A percentile compares a stretch with the other conserved stretches of the same genome.
Evolutionary conservation across 2,329 filamentous ascomycete genomes (phyloP).

Genomic region (Thelonectria rubi): DNA sequence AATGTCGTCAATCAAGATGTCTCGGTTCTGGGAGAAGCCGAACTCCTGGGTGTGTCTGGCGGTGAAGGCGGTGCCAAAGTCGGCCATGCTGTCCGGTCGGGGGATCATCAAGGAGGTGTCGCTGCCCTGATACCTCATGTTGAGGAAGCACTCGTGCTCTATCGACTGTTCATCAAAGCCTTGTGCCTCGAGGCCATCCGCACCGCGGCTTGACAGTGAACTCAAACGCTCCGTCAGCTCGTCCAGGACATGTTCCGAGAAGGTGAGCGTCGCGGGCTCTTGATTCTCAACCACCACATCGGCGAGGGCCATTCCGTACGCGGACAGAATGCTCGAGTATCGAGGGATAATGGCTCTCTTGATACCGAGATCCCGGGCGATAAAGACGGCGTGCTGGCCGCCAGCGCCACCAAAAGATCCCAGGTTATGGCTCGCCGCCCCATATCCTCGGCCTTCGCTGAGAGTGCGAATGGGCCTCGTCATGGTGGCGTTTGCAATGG

Average conservation of each 20-base stretch:
- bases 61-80: constrained; percentile 47
- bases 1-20: constrained; percentile 54
- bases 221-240: constrained; percentile 38
- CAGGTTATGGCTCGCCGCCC: constrained; percentile 38
- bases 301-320: constrained; percentile 57
- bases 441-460: constrained; percentile 43
- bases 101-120: constrained; percentile 55
- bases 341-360: constrained; percentile 54
- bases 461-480: constrained; percentile 68
- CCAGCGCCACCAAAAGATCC: constrained; percentile 49
- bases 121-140: constrained; percentile 55
- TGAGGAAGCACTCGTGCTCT: constrained; percentile 54
- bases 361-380: constrained; percentile 55
- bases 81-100: constrained; percentile 32
- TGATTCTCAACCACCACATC: constrained; percentile 55
- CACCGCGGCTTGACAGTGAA: constrained; percentile 36
- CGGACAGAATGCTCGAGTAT: constrained; percentile 57
- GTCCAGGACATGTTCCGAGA: constrained; percentile 31
- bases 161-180: constrained; percentile 54
- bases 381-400: constrained; percentile 55
- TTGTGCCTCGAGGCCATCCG: constrained; percentile 33
- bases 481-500: constrained; percentile 80
- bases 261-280: constrained; percentile 48
- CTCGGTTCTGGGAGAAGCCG: constrained; percentile 50
- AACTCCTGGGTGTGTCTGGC: constrained; percentile 53